Base-by-base conservation (phyloP, 441 rosid species). In the Macaranga tanarius region DNA sequence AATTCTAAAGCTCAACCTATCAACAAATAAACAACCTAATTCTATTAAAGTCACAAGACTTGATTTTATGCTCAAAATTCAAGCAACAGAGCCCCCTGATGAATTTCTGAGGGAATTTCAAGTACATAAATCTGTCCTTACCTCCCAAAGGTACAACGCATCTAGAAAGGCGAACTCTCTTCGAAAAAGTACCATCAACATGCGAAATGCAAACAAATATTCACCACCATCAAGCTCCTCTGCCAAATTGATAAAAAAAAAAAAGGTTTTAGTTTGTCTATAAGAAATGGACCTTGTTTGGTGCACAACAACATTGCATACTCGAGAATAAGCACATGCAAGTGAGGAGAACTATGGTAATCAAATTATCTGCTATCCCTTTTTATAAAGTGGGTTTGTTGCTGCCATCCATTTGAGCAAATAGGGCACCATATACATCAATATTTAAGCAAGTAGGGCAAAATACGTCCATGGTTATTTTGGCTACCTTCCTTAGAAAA, bases 101-200 rank as follows among this genome's bases (percentile, higher is more conserved):
- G 52, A 40, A 62, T 48, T 76, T 60, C 17, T 40, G 12, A 6
- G n/a, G 65, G 61, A 75, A 62, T 51, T 45, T 55, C 56, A 31
- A 72, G 31, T 51, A 65, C 13, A 31, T 4, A 17, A 63, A 8
- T 70, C 70, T 69, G 60, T 75, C 56, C 84, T 87, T 85, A 92
- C 99, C 98, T 95, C 98, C 98, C 98, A 95, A 77, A 92, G 98
- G 80, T 92, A 91, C 78, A 95, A 81, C 3, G 95, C 76, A 77
- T 95, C 98, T 42, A 82, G 83, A 79, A 95, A 95, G 60, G 98
- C 88, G 79, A 92, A 92, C 65, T 95, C 99, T 85, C 99, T 88
- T 76, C 99, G 86, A 73, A 92, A 92, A 75, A 95, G 95, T 47
- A 95, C 99, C 98, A 95, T 95, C 76, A 92, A 81, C 99, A 92